Conservation (phyloP, 2,329 filamentous ascomycete species). For the Xylaria polymorpha region DNA sequence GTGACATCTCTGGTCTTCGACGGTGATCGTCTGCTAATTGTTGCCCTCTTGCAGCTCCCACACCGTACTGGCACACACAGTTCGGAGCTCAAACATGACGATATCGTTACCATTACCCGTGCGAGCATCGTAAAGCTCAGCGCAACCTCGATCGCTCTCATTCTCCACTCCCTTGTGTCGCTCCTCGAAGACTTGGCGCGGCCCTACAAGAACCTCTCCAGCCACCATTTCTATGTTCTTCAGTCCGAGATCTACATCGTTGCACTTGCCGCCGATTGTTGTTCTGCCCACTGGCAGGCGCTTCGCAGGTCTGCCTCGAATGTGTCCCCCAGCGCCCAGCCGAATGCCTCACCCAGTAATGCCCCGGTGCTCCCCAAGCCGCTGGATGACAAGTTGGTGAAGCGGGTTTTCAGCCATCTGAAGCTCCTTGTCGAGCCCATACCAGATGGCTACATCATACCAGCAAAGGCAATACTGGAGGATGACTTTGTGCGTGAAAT, state of each 20-base stretch:
- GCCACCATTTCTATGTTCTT: conserved; percentile 69
- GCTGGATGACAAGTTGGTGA: conserved; percentile 64
- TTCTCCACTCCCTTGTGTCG: conserved; percentile 67
- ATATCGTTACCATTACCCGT: conserved; percentile 70
- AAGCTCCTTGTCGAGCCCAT: conserved; percentile 69
- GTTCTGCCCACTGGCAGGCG: conserved; percentile 68
- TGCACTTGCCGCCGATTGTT: conserved; percentile 73
- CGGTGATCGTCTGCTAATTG: conserved; percentile 35
- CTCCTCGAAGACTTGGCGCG: conserved; percentile 69
- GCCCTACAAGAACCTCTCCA: conserved; percentile 62
- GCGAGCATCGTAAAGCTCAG: conserved; percentile 71
- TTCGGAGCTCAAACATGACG: conserved; percentile 69
- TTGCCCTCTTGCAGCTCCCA: conserved; percentile 60
- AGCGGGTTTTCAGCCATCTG: conserved; percentile 65
- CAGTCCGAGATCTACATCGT: conserved; percentile 74
- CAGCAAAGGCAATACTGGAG: conserved; percentile 68
- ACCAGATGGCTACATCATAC: conserved; percentile 66
- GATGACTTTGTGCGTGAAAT: conserved; percentile 58
- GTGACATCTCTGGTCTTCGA: neutral
- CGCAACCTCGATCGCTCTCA: conserved; percentile 61
- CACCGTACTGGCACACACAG: conserved; percentile 70
- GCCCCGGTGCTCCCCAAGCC: conserved; percentile 50
- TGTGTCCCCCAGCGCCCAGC: conserved; percentile 27
- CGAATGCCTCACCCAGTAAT: conserved; percentile 4
- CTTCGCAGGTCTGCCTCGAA: conserved; percentile 50